Evolutionary conservation across 2,329 filamentous ascomycete genomes (phyloP).

Genomic region (Paraphoma sp.): DNA sequence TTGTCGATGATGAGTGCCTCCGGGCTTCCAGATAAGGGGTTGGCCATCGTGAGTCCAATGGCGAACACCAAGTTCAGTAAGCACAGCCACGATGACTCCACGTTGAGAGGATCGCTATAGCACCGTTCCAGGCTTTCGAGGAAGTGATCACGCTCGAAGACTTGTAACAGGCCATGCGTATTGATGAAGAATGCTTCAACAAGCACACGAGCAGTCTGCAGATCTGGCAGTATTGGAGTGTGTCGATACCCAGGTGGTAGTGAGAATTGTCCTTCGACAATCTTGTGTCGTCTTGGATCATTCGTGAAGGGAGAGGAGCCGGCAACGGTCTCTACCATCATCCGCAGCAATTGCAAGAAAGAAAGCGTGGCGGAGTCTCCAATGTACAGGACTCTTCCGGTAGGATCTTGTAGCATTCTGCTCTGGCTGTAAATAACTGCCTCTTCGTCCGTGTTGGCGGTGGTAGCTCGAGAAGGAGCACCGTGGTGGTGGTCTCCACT

Average conservation of each 20-base stretch:
- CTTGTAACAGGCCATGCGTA: conserved; percentile 67
- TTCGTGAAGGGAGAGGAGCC: conserved; percentile 65
- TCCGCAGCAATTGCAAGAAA: conserved; percentile 66
- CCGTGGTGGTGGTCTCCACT: conserved; percentile 29
- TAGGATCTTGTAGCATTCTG: conserved; percentile 66
- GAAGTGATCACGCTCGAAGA: conserved; percentile 63
- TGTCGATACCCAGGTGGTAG: conserved; percentile 55
- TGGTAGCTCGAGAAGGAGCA: conserved; percentile 40
- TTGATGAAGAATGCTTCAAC: conserved; percentile 68
- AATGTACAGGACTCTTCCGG: conserved; percentile 64
- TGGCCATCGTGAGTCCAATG: conserved; percentile 66
- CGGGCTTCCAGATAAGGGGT: conserved; percentile 56
- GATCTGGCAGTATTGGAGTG: conserved; percentile 63
- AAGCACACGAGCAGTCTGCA: conserved; percentile 60
- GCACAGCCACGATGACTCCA: conserved; percentile 62
- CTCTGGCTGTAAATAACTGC: conserved; percentile 62
- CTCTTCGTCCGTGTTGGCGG: conserved; percentile 59
- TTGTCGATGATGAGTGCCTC: conserved; percentile 61
- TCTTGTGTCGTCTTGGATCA: conserved; percentile 64
- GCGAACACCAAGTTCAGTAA: conserved; percentile 68
- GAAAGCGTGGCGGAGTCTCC: conserved; percentile 69
- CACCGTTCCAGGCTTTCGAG: conserved; percentile 58
- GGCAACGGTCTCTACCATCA: conserved; percentile 63
- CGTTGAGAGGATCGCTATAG: conserved; percentile 61
- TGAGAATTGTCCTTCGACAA: conserved; percentile 62